Percentiles rank a stretch among this genome's conserved stretches.
These are phyloP conservation scores for Suhomyces kilbournensis DNA, from an alignment of 805 yeast genomes.

Conservation along the genomic window DNA sequence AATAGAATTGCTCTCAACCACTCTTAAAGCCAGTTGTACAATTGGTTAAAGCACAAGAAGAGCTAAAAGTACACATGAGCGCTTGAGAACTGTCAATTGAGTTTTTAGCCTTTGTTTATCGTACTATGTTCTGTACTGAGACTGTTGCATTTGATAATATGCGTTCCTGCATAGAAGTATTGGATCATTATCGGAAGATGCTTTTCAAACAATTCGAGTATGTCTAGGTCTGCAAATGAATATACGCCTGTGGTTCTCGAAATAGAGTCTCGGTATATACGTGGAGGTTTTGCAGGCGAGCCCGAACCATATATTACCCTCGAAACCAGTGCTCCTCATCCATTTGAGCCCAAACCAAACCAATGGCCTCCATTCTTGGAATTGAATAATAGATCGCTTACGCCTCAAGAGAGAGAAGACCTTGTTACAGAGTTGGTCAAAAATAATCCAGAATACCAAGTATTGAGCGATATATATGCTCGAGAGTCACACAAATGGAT, in stretches of 20 bases:
- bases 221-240: conserved; percentile 8
- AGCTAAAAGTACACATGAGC: too few species aligned
- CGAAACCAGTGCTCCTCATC: not conserved
- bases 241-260: conserved; percentile 17
- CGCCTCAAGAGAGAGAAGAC: conserved; percentile 10
- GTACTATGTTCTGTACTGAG: not conserved
- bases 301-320: conserved; percentile 11
- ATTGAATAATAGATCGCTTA: conserved; percentile 19
- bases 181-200: not conserved
- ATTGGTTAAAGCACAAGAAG: too few species aligned
- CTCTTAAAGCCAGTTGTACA: too few species aligned
- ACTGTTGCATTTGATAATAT: not conserved
- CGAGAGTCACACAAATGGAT: conserved; percentile 9
- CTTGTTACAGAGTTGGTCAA: conserved; percentile 1
- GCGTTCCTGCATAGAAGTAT: not conserved
- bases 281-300: conserved; percentile 27
- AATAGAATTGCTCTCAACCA: too few species aligned
- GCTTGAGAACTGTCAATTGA: too few species aligned
- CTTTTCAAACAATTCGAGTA: not conserved
- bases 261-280: conserved; percentile 16
- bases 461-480: conserved; percentile 10
- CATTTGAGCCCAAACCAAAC: not conserved
- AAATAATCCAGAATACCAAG: not conserved
- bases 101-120: not conserved
- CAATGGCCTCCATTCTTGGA: conserved; percentile 19